Percentiles rank a stretch among this genome's conserved stretches.
Conservation (phyloP, 2,329 filamentous ascomycete genomes). For the Phaeophleospora eucalypticola region DNA sequence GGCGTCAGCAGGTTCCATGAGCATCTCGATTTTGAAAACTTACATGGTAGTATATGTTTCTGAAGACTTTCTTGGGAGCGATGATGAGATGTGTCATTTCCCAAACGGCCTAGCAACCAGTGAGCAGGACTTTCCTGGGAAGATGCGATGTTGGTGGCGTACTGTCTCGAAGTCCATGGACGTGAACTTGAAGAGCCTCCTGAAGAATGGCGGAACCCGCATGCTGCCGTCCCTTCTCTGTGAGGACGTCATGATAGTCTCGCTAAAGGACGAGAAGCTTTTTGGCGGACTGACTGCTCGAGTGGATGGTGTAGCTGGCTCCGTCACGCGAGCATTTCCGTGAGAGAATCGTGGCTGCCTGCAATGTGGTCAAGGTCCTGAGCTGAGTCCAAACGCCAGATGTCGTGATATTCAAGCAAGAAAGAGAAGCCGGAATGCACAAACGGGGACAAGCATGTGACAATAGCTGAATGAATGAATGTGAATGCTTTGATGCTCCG, state of each 20-base stretch:
- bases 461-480: not conserved
- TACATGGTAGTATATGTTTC: conserved; percentile 67
- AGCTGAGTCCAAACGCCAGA: not conserved
- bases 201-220: conserved; percentile 64
- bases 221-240: conserved; percentile 46
- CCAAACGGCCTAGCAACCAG: conserved; percentile 53
- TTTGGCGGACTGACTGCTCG: not conserved
- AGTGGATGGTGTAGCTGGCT: not conserved
- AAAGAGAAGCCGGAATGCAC: not conserved
- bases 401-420: not conserved
- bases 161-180: conserved; percentile 70
- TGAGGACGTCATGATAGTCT: conserved; percentile 23
- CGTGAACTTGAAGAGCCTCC: conserved; percentile 66
- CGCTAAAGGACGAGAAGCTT: not conserved
- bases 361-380: not conserved
- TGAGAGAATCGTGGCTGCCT: not conserved
- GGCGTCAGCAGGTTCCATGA: conserved; percentile 2
- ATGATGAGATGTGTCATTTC: conserved; percentile 67
- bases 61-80: conserved; percentile 66
- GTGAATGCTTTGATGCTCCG: not conserved
- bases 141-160: conserved; percentile 4
- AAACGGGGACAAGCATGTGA: not conserved
- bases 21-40: conserved; percentile 20
- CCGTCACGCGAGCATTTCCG: conserved; percentile 2
- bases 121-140: not conserved